phyloP scores from a whole-genome alignment of 768 basidiomycete genomes.

The Leucosporidium yakuticum region DNA sequence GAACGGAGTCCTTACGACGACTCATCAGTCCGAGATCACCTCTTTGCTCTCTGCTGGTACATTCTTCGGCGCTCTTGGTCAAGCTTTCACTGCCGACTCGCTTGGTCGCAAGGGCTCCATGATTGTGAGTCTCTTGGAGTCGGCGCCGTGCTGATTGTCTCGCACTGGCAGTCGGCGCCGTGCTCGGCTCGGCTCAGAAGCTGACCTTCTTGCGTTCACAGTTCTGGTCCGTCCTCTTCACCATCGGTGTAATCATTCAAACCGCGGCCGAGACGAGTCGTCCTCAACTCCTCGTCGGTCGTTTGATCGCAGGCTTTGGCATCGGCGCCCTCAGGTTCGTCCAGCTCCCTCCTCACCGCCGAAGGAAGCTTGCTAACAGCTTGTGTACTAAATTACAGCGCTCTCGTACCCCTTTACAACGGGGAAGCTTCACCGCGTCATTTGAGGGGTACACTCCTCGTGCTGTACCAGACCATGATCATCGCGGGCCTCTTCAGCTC shows the following conservation, averaged over 20 bases:
- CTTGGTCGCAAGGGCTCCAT: conserved; percentile 68
- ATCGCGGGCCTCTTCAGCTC: conserved; percentile 59
- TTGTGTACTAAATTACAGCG: no score
- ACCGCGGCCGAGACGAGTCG: conserved; percentile 59
- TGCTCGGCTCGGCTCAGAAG: no score
- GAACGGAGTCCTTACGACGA: conserved; percentile 51
- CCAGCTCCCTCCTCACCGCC: no score
- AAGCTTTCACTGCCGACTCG: conserved; percentile 68
- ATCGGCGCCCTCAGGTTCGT: conserved; percentile 55
- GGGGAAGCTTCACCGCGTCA: conserved; percentile 72
- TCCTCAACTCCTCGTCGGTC: conserved; percentile 59
- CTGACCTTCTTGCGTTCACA: no score
- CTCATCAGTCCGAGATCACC: conserved; percentile 67
- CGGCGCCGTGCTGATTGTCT: no score
- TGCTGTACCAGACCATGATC: conserved; percentile 58
- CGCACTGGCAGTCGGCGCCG: no score
- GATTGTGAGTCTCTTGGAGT: conserved; percentile 42
- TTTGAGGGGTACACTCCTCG: conserved; percentile 63
- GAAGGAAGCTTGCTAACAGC: no score
- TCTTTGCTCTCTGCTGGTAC: conserved; percentile 66
- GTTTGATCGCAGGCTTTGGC: conserved; percentile 68
- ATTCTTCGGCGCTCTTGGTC: conserved; percentile 48
- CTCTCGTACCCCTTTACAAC: conserved; percentile 58
- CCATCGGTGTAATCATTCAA: conserved; percentile 61
- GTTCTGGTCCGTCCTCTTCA: conserved; percentile 70